phyloP scores from a whole-genome alignment of 2,329 filamentous ascomycete genomes.

The Colletotrichum sp. region DNA sequence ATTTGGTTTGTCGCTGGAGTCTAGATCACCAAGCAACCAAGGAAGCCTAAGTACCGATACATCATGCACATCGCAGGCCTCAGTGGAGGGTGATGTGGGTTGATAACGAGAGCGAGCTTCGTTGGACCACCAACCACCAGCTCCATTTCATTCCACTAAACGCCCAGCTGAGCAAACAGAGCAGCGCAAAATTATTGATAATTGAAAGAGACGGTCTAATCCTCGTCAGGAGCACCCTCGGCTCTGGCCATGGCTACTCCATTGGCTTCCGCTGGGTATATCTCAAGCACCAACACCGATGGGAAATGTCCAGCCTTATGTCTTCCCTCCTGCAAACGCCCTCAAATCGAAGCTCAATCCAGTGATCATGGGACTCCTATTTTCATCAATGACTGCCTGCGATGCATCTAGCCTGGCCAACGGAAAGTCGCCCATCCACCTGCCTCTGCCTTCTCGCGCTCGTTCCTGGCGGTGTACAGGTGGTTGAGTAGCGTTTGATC shows the following conservation, averaged over 20 bases:
- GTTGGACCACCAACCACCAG: background rate
- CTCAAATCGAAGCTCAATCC: background rate
- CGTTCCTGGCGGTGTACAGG: conserved; percentile 30
- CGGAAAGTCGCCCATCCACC: conserved; percentile 15
- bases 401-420: conserved; percentile 2
- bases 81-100: background rate
- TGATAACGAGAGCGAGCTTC: background rate
- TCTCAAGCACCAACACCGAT: background rate
- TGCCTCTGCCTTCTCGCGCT: conserved; percentile 11
- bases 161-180: background rate
- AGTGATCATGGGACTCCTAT: background rate
- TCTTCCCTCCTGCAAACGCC: background rate
- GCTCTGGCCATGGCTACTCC: background rate
- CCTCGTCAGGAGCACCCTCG: background rate
- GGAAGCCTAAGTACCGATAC: background rate
- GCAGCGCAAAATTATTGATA: background rate
- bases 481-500: conserved; percentile 34
- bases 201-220: background rate
- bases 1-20: background rate
- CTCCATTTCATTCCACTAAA: background rate
- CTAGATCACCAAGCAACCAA: background rate
- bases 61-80: background rate
- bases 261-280: background rate
- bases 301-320: background rate
- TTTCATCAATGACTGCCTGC: too few species aligned